Base-by-base conservation (phyloP, 805 yeast species). In the Cyberlindnera suaveolens region DNA sequence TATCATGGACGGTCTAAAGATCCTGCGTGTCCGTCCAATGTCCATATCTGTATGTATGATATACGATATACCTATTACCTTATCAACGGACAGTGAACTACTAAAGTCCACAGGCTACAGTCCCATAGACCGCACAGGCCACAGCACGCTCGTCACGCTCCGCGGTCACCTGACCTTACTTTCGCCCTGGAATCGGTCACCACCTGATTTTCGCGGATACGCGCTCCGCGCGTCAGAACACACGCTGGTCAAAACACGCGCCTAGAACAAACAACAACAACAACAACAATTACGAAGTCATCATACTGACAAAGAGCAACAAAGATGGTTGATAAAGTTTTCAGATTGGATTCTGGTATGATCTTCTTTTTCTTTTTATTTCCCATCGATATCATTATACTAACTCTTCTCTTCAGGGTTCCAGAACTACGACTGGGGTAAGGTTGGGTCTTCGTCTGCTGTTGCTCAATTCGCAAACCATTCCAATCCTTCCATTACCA, bases 361-460 rank as follows among this genome's bases (percentile, higher is more conserved):
- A 52, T 10, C 4, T 8, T 20, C 30, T 16, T 20, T 17, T 17
- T 17, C 18, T 29, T 9, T 16, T 17, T 17, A 6, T 5, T 23
- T 23, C 8, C 11, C 11, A 9, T 23, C 11, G 6, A 9, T 17
- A 14, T 35, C 18, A 19, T 8, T n/a, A 6, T 17, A 33, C 23
- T 33, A 11, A 33, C 36, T 15, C 23, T 17, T 15, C 16, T 10
- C 19, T 18, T 7, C 26, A 65, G 87, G 87, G 23, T 81, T 67
- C 62, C 95, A 85, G 63, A 82, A 82, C 67, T 85, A 85, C 66
- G 93, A 79, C 62, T 85, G 93, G 93, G 90, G 89, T 48, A 91
- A 90, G 60, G 64, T 87, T 44, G 98, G 99, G 36, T 71, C 80
- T 6, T 53, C 77, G 6, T 86, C 96, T 16, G 84, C 95, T 7